Evolutionary conservation across 2,329 filamentous ascomycete genomes (phyloP).

Genomic region (Alternaria sp.): DNA sequence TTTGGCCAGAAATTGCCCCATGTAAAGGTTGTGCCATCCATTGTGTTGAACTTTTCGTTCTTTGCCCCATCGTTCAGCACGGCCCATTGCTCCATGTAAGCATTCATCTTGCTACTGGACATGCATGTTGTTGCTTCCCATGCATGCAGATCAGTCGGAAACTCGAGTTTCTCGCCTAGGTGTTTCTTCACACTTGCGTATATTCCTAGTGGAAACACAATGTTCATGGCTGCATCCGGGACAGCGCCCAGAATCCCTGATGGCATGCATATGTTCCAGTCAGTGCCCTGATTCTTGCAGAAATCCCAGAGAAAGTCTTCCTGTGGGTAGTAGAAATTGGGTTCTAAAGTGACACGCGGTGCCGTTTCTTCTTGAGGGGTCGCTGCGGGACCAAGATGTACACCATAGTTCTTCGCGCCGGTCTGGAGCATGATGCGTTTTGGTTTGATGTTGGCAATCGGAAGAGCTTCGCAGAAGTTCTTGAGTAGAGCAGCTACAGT

Average conservation of each 20-base stretch:
- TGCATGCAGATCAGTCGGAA: conserved; percentile 54
- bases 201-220: conserved; percentile 58
- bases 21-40: conserved; percentile 57
- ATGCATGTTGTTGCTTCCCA: conserved; percentile 58
- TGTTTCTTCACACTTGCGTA: conserved; percentile 60
- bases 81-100: conserved; percentile 62
- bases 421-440: conserved; percentile 61
- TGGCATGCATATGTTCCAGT: conserved; percentile 61
- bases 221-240: conserved; percentile 61
- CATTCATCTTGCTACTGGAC: conserved; percentile 59
- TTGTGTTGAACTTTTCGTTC: conserved; percentile 61
- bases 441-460: conserved; percentile 54
- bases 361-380: conserved; percentile 59
- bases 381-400: conserved; percentile 58
- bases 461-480: conserved; percentile 60
- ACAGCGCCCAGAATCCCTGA: conserved; percentile 61
- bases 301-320: conserved; percentile 60
- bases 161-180: conserved; percentile 54
- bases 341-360: conserved; percentile 54
- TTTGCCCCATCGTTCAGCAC: conserved; percentile 53
- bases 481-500: conserved; percentile 49
- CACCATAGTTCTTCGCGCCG: conserved; percentile 63
- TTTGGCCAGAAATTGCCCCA: conserved; percentile 61
- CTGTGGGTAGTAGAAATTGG: conserved; percentile 66
- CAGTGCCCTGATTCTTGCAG: conserved; percentile 49